Evolutionary conservation across 805 yeast species (phyloP), one percentile per base, ranked within the genome.

Genomic region (Candida saitoana): DNA sequence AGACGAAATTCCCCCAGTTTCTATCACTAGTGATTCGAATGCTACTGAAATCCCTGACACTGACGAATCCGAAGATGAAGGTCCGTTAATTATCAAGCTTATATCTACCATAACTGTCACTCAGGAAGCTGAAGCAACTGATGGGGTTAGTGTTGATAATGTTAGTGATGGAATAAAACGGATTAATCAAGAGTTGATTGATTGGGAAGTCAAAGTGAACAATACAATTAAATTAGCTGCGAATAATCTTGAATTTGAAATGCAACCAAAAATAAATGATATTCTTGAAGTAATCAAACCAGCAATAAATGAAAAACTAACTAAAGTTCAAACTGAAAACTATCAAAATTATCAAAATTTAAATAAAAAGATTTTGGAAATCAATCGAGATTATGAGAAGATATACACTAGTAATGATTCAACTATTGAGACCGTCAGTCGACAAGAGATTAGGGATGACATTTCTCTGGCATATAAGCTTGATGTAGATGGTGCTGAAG

Each of bases 401-500:
- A 61, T 69, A 38, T 52, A 57, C 33, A 54, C 50, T 16, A 49
- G 54, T 8, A 48, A 48, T 18, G 52, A 51, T 24, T 39, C 45
- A 16, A 9, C 32, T 4, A 42, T 44, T n/a, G 55, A 54, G 38
- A 50, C 55, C 6, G 54, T 60, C 14, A 40, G 59, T 3, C 50
- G 75, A 38, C 70, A 69, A 48, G 60, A 56, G 22, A 59, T 69
- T 47, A 48, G 74, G 40, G 71, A 63, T 43, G 48, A 51, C 17
- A 67, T 69, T 18, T 48, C 52, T 12, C 47, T 46, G 14, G 46
- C 64, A 1, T 55, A 55, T 38, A 49, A 56, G 9, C 47, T 49
- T 11, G 57, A 63, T 3, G 60, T 56, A 25, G 47, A 46, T 6
- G 44, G 48, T 22, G 47, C 58, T 36, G 40, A 45, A 3, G 34